Evolutionary conservation across 2,329 filamentous ascomycete species (phyloP).

Genomic region (Cadophora sp.): DNA sequence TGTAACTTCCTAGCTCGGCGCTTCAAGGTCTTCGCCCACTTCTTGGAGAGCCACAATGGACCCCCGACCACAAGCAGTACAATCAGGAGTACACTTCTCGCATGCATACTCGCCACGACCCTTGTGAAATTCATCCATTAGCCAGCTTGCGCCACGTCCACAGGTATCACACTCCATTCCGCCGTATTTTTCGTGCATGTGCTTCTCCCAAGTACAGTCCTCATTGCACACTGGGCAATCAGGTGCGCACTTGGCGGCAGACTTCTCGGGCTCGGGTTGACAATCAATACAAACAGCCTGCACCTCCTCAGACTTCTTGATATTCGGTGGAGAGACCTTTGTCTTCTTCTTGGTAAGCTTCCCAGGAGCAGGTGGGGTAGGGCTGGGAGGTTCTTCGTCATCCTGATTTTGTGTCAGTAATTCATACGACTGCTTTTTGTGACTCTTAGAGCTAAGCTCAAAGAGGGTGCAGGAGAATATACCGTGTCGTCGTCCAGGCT

Average conservation of each 20-base stretch:
- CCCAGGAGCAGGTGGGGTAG: neutral
- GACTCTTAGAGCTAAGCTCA: no score
- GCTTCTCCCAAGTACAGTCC: slow-evolving; percentile 16
- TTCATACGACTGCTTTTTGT: no score
- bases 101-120: slow-evolving; percentile 21
- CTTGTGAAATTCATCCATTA: slow-evolving; percentile 19
- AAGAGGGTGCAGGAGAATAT: neutral
- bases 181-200: slow-evolving; percentile 18
- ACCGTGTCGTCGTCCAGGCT: neutral
- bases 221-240: slow-evolving; percentile 15
- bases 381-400: neutral
- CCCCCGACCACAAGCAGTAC: slow-evolving; percentile 18
- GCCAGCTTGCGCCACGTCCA: slow-evolving; percentile 8
- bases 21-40: slow-evolving; percentile 19
- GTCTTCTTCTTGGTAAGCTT: neutral
- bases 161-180: slow-evolving; percentile 13
- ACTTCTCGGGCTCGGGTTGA: neutral
- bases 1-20: slow-evolving; percentile 7
- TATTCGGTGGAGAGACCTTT: neutral
- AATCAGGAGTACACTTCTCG: slow-evolving; percentile 20
- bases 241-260: slow-evolving; percentile 4
- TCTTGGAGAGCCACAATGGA: slow-evolving; percentile 15
- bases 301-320: neutral
- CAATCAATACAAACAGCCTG: slow-evolving; percentile 5
- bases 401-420: neutral